These are phyloP conservation scores for Pelagophyceae sp. DNA, from an alignment of 352 stramenopile genomes.

Conservation along the genomic window DNA sequence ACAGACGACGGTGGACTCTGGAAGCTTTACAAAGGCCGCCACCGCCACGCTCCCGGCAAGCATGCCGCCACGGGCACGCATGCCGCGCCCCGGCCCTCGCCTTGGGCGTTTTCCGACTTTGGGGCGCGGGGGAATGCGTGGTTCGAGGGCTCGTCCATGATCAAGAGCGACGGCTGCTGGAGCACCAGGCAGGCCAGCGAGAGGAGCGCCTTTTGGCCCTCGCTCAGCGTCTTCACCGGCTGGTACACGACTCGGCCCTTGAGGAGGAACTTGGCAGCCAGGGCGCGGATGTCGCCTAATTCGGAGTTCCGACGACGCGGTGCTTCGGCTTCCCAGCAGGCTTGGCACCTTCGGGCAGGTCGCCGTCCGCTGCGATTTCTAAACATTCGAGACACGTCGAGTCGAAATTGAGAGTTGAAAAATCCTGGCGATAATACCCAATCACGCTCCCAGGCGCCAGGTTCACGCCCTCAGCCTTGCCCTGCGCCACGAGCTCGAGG, in stretches of 20 bases:
- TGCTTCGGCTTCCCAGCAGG: too few species aligned
- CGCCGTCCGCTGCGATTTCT: neutral
- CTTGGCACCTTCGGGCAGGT: neutral
- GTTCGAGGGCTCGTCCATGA: conserved; percentile 25
- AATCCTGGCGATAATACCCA: conserved; percentile 26
- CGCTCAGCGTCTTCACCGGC: conserved; percentile 11
- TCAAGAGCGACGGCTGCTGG: conserved; percentile 8
- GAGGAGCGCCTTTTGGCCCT: conserved; percentile 23
- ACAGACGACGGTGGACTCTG: too few species aligned
- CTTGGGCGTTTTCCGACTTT: too few species aligned
- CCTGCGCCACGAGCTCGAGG: neutral
- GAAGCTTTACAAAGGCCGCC: too few species aligned
- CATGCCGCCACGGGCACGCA: too few species aligned
- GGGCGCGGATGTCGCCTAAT: neutral
- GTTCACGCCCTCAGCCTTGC: neutral
- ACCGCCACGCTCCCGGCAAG: too few species aligned
- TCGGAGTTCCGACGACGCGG: too few species aligned
- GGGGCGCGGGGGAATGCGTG: too few species aligned
- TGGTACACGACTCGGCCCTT: conserved; percentile 10
- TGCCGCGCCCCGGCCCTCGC: too few species aligned
- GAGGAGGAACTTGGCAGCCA: conserved; percentile 12
- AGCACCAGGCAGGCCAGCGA: conserved; percentile 19
- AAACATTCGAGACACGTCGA: neutral
- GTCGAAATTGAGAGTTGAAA: conserved; percentile 10
- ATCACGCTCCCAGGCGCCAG: neutral